A percentile compares a stretch with the other conserved stretches of the same genome.
phyloP scores from a whole-genome alignment of 2,329 filamentous ascomycete genomes.

The Scedosporium boydii region DNA sequence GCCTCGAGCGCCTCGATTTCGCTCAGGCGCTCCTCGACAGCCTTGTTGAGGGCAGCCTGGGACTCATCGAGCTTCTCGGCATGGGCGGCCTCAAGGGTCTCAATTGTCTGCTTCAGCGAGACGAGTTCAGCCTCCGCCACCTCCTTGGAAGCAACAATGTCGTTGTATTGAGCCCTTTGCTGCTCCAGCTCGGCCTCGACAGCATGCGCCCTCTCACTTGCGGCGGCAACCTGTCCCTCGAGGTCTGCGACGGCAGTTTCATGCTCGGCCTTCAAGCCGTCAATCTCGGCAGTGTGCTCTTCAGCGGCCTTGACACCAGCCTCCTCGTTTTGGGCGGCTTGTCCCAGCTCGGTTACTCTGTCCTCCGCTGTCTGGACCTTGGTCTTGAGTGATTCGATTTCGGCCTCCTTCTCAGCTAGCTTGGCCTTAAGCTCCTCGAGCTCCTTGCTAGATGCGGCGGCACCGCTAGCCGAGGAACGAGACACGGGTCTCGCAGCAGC shows the following conservation, averaged over 20 bases:
- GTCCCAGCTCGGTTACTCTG: slow-evolving; percentile 44
- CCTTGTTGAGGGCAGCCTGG: slow-evolving; percentile 24
- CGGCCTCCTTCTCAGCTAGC: slow-evolving; percentile 46
- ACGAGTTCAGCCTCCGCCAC: slow-evolving; percentile 37
- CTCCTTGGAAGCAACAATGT: slow-evolving; percentile 39
- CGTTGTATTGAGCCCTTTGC: slow-evolving; percentile 37
- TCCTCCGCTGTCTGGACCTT: slow-evolving; percentile 47
- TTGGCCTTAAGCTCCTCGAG: slow-evolving; percentile 52
- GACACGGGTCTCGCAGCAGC: slow-evolving; percentile 13
- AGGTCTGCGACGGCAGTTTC: slow-evolving; percentile 37
- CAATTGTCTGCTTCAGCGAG: slow-evolving; percentile 39
- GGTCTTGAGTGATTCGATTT: slow-evolving; percentile 46
- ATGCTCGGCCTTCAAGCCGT: slow-evolving; percentile 39
- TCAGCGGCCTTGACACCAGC: slow-evolving; percentile 26
- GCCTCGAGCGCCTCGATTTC: slow-evolving; percentile 38
- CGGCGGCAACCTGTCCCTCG: slow-evolving; percentile 36
- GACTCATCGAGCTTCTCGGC: slow-evolving; percentile 23
- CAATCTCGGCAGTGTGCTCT: slow-evolving; percentile 32
- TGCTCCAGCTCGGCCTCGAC: slow-evolving; percentile 42
- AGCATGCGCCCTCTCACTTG: slow-evolving; percentile 38
- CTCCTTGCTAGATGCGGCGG: slow-evolving; percentile 35
- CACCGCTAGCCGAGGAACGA: slow-evolving; percentile 27
- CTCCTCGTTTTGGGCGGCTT: slow-evolving; percentile 35
- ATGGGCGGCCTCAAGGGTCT: slow-evolving; percentile 24
- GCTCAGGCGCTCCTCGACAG: slow-evolving; percentile 34